Conservation (phyloP, 176 grass and related monocot genomes). For the Carex scoparia region DNA sequence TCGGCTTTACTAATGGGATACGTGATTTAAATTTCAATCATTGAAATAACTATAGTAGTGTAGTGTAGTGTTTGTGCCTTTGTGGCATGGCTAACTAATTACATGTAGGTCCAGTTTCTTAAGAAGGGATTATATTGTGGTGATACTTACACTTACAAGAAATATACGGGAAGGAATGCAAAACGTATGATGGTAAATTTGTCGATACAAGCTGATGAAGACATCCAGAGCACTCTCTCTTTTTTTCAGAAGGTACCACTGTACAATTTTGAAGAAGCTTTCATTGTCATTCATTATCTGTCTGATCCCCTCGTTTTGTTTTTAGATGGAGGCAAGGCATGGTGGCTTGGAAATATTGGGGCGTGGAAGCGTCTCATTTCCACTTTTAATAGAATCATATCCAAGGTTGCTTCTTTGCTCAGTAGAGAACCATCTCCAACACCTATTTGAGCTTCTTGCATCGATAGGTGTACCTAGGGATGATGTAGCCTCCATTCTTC, state of each 20-base stretch:
- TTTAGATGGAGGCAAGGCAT: constrained; percentile 85
- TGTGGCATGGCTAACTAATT: constrained; percentile 25
- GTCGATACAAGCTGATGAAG: constrained; percentile 62
- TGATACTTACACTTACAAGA: constrained; percentile 34
- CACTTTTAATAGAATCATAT: constrained; percentile 83
- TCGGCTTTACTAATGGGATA: not conserved
- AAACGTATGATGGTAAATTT: constrained; percentile 80
- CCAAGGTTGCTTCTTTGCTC: constrained; percentile 69
- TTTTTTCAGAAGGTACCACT: constrained; percentile 71
- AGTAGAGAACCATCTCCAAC: constrained; percentile 56
- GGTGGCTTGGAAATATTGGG: constrained; percentile 72
- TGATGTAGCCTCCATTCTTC: constrained; percentile 46
- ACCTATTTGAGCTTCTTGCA: constrained; percentile 44
- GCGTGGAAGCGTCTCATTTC: constrained; percentile 48
- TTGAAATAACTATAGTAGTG: not conserved
- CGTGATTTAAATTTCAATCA: not conserved
- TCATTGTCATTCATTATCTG: not conserved
- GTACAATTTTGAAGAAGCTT: constrained; percentile 15
- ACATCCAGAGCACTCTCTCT: constrained; percentile 69
- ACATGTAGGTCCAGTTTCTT: constrained; percentile 61
- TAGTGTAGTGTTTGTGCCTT: not conserved
- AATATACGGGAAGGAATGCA: constrained; percentile 55
- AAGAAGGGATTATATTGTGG: constrained; percentile 62
- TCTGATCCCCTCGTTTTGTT: not conserved
- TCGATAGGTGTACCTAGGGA: constrained; percentile 31